Base-by-base conservation (phyloP, 495 filamentous ascomycete genomes). In the Neurospora intermedia region DNA sequence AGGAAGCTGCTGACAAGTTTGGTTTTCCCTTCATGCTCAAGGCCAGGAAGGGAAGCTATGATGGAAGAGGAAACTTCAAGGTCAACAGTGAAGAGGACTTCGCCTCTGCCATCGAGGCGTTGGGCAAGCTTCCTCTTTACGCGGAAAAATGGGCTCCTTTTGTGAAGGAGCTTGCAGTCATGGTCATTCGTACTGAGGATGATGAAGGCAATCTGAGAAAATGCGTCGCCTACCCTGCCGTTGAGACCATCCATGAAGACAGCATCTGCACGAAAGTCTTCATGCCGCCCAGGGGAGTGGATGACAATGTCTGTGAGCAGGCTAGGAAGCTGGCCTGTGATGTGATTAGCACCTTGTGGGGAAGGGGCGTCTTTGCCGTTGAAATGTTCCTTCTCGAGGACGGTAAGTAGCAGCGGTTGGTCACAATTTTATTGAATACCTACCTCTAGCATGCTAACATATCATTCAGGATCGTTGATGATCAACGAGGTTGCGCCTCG, bases 1-100 rank as follows among this genome's bases (percentile, higher is more conserved):
- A 88, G 70, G 81, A 87, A 54, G 87, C 91, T 48, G 91, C 88
- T 10, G 78, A 87, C 69, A 81, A 88, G 70, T 87, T 94, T 59
- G 94, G 93, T 20, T 94, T 90, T 79, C 96, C 96, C 13, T 91
- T 94, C 82, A 98, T 99, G 94, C 84, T 99, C 70, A 99, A 99
- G 84, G 91, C 92, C 3, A 89, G 94, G 77, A 98, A 91, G 69
- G 90, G 95, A 79, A 95, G 94, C 42, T 99, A 99, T 78, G 96
- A 99, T 82, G 96, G 96, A 42, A 88, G 94, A 20, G 95, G 96
- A 39, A 99, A 98, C 82, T 94, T 89, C 82, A 90, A 90, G 39
- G 89, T 98, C 72, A 84, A 84, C 74, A 87, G 87, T 27, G 83
- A 86, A 20, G 84, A 84, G 3, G 93, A 96, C 76, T 89, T 98